phyloP scores from a whole-genome alignment of 2,329 filamentous ascomycete genomes.

The Ophiostoma populinum region DNA sequence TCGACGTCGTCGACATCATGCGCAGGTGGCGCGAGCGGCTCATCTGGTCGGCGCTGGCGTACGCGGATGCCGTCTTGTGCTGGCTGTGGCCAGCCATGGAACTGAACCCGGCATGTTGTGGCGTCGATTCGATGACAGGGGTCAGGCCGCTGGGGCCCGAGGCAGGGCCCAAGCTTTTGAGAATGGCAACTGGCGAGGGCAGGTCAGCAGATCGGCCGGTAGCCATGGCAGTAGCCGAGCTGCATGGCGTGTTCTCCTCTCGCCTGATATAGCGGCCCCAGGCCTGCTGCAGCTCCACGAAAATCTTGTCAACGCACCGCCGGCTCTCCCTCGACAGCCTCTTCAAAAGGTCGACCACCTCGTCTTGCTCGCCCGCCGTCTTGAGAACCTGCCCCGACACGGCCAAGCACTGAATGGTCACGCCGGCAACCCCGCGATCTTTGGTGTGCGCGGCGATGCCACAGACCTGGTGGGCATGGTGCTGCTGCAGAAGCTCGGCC shows the following conservation, averaged over 20 bases:
- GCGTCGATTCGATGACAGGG: no score
- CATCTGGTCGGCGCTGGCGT: background rate
- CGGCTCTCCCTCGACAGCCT: conserved; percentile 60
- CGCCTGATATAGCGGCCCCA: conserved; percentile 71
- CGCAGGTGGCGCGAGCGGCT: background rate
- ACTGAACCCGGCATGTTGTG: no score
- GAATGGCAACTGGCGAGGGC: no score
- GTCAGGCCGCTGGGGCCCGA: no score
- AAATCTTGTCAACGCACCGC: conserved; percentile 59
- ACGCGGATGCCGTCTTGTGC: no score
- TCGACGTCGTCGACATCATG: conserved; percentile 1
- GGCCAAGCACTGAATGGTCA: conserved; percentile 63
- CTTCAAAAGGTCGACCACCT: conserved; percentile 61
- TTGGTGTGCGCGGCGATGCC: conserved; percentile 77
- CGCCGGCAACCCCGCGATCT: conserved; percentile 60
- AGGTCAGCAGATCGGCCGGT: no score
- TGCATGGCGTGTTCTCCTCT: background rate
- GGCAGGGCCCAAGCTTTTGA: no score
- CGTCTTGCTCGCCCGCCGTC: conserved; percentile 55
- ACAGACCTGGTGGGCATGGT: conserved; percentile 71
- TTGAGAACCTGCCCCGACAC: conserved; percentile 61
- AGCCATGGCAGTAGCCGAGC: background rate
- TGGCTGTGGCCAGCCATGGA: no score
- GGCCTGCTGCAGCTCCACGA: conserved; percentile 51
- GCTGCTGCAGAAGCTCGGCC: conserved; percentile 49